These are phyloP conservation scores for Harrya chromipes DNA, from an alignment of 768 basidiomycete species.

Conservation along the genomic window DNA sequence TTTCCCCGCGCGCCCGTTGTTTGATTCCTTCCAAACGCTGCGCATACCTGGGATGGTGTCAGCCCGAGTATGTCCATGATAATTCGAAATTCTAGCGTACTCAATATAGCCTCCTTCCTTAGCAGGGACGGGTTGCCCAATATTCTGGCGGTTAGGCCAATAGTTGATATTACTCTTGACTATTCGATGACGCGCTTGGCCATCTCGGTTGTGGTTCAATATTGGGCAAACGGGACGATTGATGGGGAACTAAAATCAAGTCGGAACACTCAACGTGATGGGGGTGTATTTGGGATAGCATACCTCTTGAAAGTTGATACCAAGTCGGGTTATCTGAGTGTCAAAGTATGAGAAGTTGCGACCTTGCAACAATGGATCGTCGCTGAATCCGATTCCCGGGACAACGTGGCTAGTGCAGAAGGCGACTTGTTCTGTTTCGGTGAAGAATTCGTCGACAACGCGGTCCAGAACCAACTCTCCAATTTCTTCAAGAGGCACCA, in stretches of 20 bases:
- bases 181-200: slow-evolving; percentile 54
- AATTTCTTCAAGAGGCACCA: slow-evolving; percentile 72
- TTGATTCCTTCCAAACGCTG: slow-evolving; percentile 53
- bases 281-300: background rate
- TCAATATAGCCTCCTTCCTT: slow-evolving; percentile 58
- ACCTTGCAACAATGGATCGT: slow-evolving; percentile 80
- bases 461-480: slow-evolving; percentile 70
- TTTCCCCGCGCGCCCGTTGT: slow-evolving; percentile 58
- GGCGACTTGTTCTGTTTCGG: slow-evolving; percentile 86
- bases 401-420: slow-evolving; percentile 71
- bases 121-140: slow-evolving; percentile 45
- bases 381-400: slow-evolving; percentile 66
- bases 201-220: slow-evolving; percentile 66
- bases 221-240: slow-evolving; percentile 79
- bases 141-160: slow-evolving; percentile 71
- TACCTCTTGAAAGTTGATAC: slow-evolving; percentile 74
- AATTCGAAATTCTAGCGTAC: slow-evolving; percentile 30
- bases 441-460: slow-evolving; percentile 72
- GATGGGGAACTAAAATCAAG: slow-evolving; percentile 61
- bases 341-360: slow-evolving; percentile 88
- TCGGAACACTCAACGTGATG: background rate
- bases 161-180: slow-evolving; percentile 65
- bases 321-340: slow-evolving; percentile 78
- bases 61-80: background rate
- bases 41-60: slow-evolving; percentile 37